Percentiles rank a stretch among this genome's conserved stretches.
phyloP scores from a whole-genome alignment of 495 filamentous ascomycete genomes.

The Trichoderma virens region DNA sequence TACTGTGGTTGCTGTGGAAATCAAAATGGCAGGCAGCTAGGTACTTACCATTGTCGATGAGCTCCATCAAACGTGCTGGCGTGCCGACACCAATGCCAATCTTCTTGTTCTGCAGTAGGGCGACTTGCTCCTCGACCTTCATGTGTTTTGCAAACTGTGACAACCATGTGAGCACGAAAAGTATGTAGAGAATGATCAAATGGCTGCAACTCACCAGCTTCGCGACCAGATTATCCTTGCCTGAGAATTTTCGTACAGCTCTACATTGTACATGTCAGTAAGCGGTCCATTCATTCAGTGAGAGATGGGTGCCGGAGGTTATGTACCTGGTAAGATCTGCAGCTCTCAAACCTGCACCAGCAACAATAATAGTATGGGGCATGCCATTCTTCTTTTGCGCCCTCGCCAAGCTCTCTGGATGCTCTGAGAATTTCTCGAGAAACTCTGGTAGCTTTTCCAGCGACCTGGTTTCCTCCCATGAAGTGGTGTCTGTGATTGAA shows the following conservation, averaged over 20 bases:
- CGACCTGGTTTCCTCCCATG: slow-evolving; percentile 53
- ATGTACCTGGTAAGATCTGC: slow-evolving; percentile 65
- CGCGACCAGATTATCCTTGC: slow-evolving; percentile 65
- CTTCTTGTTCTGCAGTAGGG: slow-evolving; percentile 60
- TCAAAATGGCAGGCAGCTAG: not conserved
- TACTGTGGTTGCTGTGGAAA: not conserved
- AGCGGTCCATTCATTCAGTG: not conserved
- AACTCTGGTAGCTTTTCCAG: slow-evolving; percentile 69
- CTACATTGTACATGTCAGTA: slow-evolving; percentile 28
- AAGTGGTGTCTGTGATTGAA: slow-evolving; percentile 59
- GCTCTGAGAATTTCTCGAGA: slow-evolving; percentile 55
- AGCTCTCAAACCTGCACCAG: slow-evolving; percentile 70
- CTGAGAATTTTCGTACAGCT: slow-evolving; percentile 67
- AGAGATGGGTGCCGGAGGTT: not conserved
- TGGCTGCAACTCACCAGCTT: slow-evolving; percentile 52
- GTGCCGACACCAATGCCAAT: slow-evolving; percentile 87
- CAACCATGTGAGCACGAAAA: not conserved
- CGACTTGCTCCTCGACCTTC: slow-evolving; percentile 80
- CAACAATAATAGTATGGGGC: slow-evolving; percentile 80
- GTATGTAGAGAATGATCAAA: not conserved
- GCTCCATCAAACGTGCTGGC: slow-evolving; percentile 68
- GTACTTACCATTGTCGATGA: slow-evolving; percentile 66
- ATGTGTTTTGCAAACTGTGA: slow-evolving; percentile 86
- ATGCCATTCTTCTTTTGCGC: slow-evolving; percentile 63
- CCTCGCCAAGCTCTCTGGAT: slow-evolving; percentile 46